These are phyloP conservation scores for Isatis tinctoria DNA, from an alignment of 345 rosid species.

Conservation along the genomic window DNA sequence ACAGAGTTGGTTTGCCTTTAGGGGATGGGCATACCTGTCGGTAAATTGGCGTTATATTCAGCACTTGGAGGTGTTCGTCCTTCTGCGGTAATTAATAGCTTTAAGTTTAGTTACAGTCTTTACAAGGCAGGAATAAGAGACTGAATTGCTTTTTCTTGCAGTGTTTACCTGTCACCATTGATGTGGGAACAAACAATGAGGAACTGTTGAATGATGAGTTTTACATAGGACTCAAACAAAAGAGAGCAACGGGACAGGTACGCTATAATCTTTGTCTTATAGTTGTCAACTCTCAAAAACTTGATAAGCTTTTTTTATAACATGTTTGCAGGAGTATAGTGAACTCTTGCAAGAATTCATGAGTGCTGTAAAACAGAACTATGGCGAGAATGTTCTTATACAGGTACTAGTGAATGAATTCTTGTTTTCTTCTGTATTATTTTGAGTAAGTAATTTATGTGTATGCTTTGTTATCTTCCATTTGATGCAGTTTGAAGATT, in stretches of 20 bases:
- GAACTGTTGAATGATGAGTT: constrained; percentile 75
- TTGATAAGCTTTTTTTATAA: neutral
- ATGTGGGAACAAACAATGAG: constrained; percentile 93
- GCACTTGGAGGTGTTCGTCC: constrained; percentile 96
- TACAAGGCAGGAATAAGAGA: neutral
- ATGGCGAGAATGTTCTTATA: constrained; percentile 83
- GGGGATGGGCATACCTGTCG: constrained; percentile 97
- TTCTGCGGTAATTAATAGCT: constrained; percentile 56
- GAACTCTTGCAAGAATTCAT: constrained; percentile 80
- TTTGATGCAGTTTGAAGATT: constrained; percentile 81
- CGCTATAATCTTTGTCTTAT: neutral
- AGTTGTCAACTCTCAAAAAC: neutral
- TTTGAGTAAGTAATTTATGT: neutral
- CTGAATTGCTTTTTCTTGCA: constrained; percentile 2
- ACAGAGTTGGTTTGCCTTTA: neutral
- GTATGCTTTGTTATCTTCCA: neutral
- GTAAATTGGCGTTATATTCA: constrained; percentile 74
- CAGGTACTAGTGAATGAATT: constrained; percentile 44
- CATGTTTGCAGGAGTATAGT: constrained; percentile 56
- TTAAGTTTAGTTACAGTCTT: neutral
- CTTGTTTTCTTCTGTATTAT: neutral
- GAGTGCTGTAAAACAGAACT: constrained; percentile 86
- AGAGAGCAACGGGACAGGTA: constrained; percentile 80
- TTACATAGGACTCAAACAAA: constrained; percentile 78
- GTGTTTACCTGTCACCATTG: constrained; percentile 88